A percentile compares a stretch with the other conserved stretches of the same genome.
Evolutionary conservation across 73 alveolate species (phyloP).

Genomic region (Tetrahymena borealis): DNA sequence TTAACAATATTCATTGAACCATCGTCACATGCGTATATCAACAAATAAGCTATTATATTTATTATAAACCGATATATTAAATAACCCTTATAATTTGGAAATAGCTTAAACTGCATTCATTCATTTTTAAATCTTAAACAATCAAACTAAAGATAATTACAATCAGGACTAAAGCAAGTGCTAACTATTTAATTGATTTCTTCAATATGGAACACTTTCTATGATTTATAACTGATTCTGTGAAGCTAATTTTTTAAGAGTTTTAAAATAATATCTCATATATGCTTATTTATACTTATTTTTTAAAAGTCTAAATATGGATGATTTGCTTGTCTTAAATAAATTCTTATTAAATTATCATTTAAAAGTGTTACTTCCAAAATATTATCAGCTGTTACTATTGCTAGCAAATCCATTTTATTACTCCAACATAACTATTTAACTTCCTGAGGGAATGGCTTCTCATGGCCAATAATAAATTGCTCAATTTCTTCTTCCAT

Average conservation of each 20-base stretch:
- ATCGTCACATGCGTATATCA: not conserved
- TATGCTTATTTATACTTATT: too few relatives aligned
- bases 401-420: not conserved
- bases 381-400: not conserved
- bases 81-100: too few relatives aligned
- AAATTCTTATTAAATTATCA: too few relatives aligned
- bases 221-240: not conserved
- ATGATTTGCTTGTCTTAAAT: too few relatives aligned
- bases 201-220: not conserved
- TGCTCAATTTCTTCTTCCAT: not conserved
- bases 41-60: not conserved
- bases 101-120: too few relatives aligned
- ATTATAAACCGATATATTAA: not conserved
- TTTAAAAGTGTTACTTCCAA: not conserved
- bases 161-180: not conserved
- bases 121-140: too few relatives aligned
- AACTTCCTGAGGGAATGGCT: not conserved
- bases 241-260: too few relatives aligned
- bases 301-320: too few relatives aligned
- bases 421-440: not conserved
- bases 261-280: too few relatives aligned
- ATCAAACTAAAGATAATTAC: not conserved
- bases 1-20: not conserved
- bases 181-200: not conserved
- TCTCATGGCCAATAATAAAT: not conserved